phyloP scores from a whole-genome alignment of 176 grass and related monocot species.

The Triticum turgidum region DNA sequence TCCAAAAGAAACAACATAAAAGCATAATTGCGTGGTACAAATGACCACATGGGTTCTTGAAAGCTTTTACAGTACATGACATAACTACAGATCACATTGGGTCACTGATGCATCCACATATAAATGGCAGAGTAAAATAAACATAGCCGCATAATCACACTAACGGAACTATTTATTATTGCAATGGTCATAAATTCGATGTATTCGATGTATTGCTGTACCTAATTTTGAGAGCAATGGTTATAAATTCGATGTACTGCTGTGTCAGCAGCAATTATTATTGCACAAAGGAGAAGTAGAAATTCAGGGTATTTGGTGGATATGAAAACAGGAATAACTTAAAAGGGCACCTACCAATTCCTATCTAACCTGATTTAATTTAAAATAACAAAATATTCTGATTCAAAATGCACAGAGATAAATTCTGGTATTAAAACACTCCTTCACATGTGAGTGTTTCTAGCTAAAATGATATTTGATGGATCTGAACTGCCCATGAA shows the following conservation, averaged over 20 bases:
- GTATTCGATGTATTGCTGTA: not conserved
- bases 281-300: slow-evolving; percentile 11
- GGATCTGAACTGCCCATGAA: not conserved
- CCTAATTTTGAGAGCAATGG: not conserved
- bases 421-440: not conserved
- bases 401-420: slow-evolving; percentile 23
- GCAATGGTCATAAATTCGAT: not conserved
- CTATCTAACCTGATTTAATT: slow-evolving; percentile 6
- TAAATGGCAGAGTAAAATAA: slow-evolving; percentile 2
- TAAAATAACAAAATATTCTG: not conserved
- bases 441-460: not conserved
- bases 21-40: not conserved
- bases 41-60: not conserved
- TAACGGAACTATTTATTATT: not conserved
- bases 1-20: slow-evolving; percentile 21
- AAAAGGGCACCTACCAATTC: slow-evolving; percentile 3
- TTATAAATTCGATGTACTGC: not conserved
- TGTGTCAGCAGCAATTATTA: not conserved
- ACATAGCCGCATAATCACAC: not conserved
- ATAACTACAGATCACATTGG: not conserved
- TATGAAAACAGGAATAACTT: slow-evolving; percentile 21
- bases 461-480: slow-evolving; percentile 14
- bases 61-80: not conserved
- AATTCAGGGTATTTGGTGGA: not conserved
- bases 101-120: not conserved